Evolutionary conservation across 169 alveolate genomes (phyloP), one percentile per base, ranked within the genome.

Genomic region (Plasmodium gaboni): DNA sequence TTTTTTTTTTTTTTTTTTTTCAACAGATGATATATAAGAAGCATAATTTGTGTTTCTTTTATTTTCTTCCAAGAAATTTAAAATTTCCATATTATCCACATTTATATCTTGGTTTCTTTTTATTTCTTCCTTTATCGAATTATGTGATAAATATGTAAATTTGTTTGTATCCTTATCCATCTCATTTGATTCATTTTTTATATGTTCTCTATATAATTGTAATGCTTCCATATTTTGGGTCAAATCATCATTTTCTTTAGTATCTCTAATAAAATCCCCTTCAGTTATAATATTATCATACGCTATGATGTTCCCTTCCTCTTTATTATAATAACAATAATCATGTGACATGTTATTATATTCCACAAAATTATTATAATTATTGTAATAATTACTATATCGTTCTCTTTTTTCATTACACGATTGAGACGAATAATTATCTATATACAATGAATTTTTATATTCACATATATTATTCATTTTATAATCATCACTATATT

Each of bases 201-300:
- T 38, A 38, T 38, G 2, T 38, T 38, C 46, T 38, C 7, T 38
- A 38, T 38, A 38, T 38, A 9, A 38, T 38, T 38, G 46, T 38
- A 38, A 38, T 51, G 64, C 26, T 78, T 68, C 28, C 67, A 61
- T 42, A 50, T 64, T 50, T 78, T 78, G 15, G 59, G 48, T 65
- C 50, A 57, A 28, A 78, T 65, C 53, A 78, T 19, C 89, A 64
- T 65, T 57, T 74, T 78, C 46, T 51, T 65, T 15, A 76, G 69
- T n/a, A 78, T 22, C 26, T 73, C 44, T 13, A 17, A 64, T n/a
- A 76, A 57, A 5, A 32, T 69, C 0, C 53, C 26, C 15, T 78
- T 76, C 28, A 65, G 8, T 42, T 78, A 64, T 22, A 78, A 10
- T 70, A 26, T 78, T 48, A 64, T 13, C 76, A 63, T n/a, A 2